Evolutionary conservation across 176 grass and related monocot genomes (phyloP), one percentile per base, ranked within the genome.

Genomic region (Metroxylon sagu): DNA sequence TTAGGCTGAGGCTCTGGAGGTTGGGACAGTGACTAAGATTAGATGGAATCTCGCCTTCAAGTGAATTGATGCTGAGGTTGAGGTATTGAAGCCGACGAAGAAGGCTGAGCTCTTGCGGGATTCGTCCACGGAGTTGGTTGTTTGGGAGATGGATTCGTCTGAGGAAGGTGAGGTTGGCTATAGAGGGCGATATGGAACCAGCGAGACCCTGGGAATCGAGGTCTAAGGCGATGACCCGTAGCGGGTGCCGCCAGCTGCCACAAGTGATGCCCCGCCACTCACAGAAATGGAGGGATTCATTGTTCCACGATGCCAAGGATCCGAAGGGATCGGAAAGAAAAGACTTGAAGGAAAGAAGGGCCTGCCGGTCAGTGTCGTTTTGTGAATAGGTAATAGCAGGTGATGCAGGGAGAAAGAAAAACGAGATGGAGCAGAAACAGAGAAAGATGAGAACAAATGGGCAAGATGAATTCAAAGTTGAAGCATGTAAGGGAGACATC

Each of bases 151-250:
- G 12, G 4, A 85, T 54, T 2, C 0, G 8, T 54, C 12, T 23
- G 0, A 85, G 60, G 52, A 81, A 81, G 14, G 77, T 74, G 0
- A 81, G 73, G 62, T 87, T 87, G 16, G 61, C 68, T 21, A 82
- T 14, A 30, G n/a, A 77, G 2, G 83, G 78, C 8, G 83, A 57
- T 57, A 77, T 23, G 3, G 7, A 15, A 3, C 77, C 83, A 0
- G 53, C 15, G 10, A 86, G 23, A 17, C 26, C 16, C 1, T 26
- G 50, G 0, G 77, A 69, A 19, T 27, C 51, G 0, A 81, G 15
- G 12, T 21, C 4, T 1, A 86, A 4, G 14, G 19, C 56, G 0
- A 49, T 28, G 16, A 86, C 83, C 66, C 69, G 73, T 1, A 73
- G 68, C 1, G 77, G 52, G 29, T 73, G 83, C 4, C 28, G 62